Base-by-base conservation (phyloP, 2,329 filamentous ascomycete genomes). In the Didymella glomerata region DNA sequence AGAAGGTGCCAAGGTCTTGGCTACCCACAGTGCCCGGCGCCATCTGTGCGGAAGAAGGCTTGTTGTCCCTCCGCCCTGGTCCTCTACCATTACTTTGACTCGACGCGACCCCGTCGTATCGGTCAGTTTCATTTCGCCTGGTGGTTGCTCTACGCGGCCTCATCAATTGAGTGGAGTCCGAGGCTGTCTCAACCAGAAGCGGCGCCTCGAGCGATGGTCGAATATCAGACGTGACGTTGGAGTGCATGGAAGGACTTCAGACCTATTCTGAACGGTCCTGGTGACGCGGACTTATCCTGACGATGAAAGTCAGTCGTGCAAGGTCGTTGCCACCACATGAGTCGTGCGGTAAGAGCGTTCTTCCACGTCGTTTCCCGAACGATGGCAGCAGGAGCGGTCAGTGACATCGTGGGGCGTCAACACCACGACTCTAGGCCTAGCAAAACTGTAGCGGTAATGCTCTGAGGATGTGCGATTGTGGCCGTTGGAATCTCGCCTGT, bases 121-220 rank as follows among this genome's bases (percentile, higher is more conserved):
- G 40, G 50, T 46, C 32, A 27, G n/a, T n/a, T 27, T 49, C 45
- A 44, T 54, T 54, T 49, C 46, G 32, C 30, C 25, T 59, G 40
- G 24, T 34, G 14, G 9, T 18, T 50, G 56, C 46, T 50, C 56
- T 54, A 54, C 56, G 56, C 56, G 56, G 48, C 50, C 56, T 54
- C 56, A 59, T 59, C 50, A 51, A 36, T 42, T 27, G 32, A 47
- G 56, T 59, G 56, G 56, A 27, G 50, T 59, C 47, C 20, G 38
- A 36, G 28, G 46, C 30, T 47, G 41, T 9, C 34, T 50, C 30
- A 27, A 42, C 41, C 22, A 13, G 14, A 24, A 40, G 34, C 22
- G 40, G 50, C 25, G 16, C 46, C 32, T 49, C 45, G 46, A 45
- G 40, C 25, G 45, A 58, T 40, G 38, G 30, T 34, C 18, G 20